phyloP scores from a whole-genome alignment of 2,329 filamentous ascomycete genomes.

The Aspergillus sp. region DNA sequence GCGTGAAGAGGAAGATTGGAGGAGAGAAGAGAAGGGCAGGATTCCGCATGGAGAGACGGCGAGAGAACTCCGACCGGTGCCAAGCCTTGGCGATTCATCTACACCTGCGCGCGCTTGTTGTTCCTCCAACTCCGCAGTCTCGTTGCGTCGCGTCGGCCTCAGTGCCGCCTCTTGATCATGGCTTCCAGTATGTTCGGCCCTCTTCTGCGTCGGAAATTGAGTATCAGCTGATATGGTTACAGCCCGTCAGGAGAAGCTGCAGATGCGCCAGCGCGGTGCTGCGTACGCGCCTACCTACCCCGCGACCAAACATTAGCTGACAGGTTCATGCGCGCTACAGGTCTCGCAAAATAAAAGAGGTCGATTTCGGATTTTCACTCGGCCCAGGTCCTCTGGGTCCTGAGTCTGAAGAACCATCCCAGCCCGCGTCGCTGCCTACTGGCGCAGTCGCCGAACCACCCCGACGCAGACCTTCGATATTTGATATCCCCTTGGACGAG shows the following conservation, averaged over 20 bases:
- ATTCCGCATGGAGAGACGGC: no score
- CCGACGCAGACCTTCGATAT: constrained; percentile 20
- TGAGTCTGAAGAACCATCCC: constrained; percentile 9
- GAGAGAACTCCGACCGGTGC: no score
- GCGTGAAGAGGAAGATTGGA: background rate
- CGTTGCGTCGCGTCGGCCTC: constrained; percentile 1
- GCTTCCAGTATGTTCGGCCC: constrained; percentile 27
- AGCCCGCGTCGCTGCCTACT: constrained; percentile 19
- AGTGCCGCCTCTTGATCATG: constrained; percentile 26
- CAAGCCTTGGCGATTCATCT: no score
- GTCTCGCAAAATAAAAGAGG: constrained; percentile 37
- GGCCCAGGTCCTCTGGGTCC: constrained; percentile 22
- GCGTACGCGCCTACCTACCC: constrained; percentile 36
- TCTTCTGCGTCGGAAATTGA: background rate
- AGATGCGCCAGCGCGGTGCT: constrained; percentile 50
- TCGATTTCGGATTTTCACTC: constrained; percentile 44
- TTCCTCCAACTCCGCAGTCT: constrained; percentile 4
- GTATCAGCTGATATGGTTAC: constrained; percentile 8
- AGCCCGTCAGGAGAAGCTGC: constrained; percentile 46
- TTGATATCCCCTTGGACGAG: constrained; percentile 28
- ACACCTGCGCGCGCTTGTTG: no score
- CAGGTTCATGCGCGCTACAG: constrained; percentile 21
- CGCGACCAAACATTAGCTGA: constrained; percentile 18
- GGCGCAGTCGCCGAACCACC: constrained; percentile 7
- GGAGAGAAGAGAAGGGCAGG: background rate